Base-by-base conservation (phyloP, 2,329 filamentous ascomycete genomes). In the Colletotrichum siamense region DNA sequence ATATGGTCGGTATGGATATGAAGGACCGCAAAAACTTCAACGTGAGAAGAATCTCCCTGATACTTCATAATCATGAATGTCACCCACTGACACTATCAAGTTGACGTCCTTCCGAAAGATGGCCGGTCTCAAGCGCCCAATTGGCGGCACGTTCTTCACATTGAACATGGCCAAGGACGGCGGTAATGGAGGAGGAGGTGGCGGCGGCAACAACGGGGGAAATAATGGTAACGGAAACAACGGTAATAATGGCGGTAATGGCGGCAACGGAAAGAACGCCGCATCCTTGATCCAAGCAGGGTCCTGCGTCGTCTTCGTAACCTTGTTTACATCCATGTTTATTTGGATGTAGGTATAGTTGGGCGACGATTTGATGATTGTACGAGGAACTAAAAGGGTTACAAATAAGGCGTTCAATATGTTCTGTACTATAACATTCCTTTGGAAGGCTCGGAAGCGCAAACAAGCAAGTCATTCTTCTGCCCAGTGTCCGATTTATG, bases 131-230 rank as follows among this genome's bases (percentile, higher is more conserved):
- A 79, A 79, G 15, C 80, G 80, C 1, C 81, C 81, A 1, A 82
- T 82, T 10, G 81, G 81, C 3, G 81, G 80, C 18, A 82, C 81
- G 1, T 81, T 77, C 72, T 82, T 82, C 76, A 79, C 77, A 59
- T 75, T 82, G 44, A 79, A 82, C 36, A 81, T 79, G 61, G 64
- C 62, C 9, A 57, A 67, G 65, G 73, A 77, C 10, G 32, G 57
- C 6, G 69, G 59, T 64, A 65, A 32, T 10, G 67, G 68, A 4
- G 61, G 67, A 10, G 62, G 62, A 4, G n/a, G 30, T 3, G 32
- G 52, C 7, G 28, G 28, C n/a, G 55, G 55, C 49, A 55, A 36
- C 5, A 49, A 59, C 10, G 55, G 30, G 8, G 66, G 59, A 15
- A 65, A 62, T 16, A 63, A 36, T 16, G 32, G 63, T 26, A 36